Evolutionary conservation across 1,284 basidiomycete genomes (phyloP), one percentile per base, ranked within the genome.

Genomic region (Trichosporon sp.): DNA sequence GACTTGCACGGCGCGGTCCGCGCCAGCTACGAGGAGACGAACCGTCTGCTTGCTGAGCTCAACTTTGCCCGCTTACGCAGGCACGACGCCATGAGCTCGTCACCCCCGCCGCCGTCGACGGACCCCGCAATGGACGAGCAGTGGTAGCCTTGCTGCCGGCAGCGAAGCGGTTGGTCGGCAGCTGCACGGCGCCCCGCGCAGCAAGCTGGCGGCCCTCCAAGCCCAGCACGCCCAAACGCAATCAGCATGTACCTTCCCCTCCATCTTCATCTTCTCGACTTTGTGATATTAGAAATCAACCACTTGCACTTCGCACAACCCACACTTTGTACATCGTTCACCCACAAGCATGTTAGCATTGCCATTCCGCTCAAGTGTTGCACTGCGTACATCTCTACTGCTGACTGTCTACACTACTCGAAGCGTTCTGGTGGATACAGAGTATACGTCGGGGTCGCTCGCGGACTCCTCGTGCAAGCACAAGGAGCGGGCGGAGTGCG

Each of bases 11-110:
- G 66, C 15, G 72, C 74, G 13, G 75, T 78, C 21, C 75, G 69
- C 60, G 72, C 64, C 11, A 65, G 76, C 29, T 82, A 82, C 60
- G 80, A 82, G 65, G 79, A 81, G 69, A 69, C 80, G 18, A 82
- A 82, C 74, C 73, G 77, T 32, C 68, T 82, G 27, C 73, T 82
- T 27, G 79, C 75, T 5, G 77, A 79, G 63, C 71, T 82, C 51
- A 79, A 76, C n/a, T 73, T 82, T 3, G 77, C 73, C 2, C 71
- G 80, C 31, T 42, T 75, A 25, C 64, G 66, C 6, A 64, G 69
- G 2, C 32, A 62, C 58, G 65, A 60, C 27, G 27, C 5, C 18
- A n/a, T 31, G 27, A 31, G 56, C 56, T 31, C 56, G 27, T 31
- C 27, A 15, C 27, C 27, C 29, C 56, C 56, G 18, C 56, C 56